Evolutionary conservation across 768 basidiomycete genomes (phyloP), one percentile per base, ranked within the genome.

Genomic region (Calocybe cyanea): DNA sequence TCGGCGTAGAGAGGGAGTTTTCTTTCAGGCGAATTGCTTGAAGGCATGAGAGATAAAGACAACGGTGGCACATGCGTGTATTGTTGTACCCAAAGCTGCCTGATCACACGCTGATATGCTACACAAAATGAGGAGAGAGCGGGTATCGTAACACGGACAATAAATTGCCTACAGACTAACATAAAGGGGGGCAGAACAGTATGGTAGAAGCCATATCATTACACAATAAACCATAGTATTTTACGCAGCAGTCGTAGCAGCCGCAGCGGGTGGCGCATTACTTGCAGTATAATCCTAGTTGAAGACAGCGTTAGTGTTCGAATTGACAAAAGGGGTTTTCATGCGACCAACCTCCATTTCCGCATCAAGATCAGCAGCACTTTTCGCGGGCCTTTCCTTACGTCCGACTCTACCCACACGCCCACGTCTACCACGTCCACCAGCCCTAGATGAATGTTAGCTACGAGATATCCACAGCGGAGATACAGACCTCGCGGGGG

Each of bases 351-450:
- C 95, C 80, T 88, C 88, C 95, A 98, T 98, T 75, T 98, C 95
- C 7, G 94, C 92, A 63, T 98, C 95, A 34, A 98, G 80, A 62
- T 94, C 91, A 24, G 90, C 95, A 2, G 74, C 90, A 17, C 81
- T 81, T 73, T 95, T 95, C 45, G 73, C 69, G 4, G 87, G 78
- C 52, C 91, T 72, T 43, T 87, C 82, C 57, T 77, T 79, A 56
- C 77, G 72, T 32, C 69, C 70, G 46, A 65, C 65, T 33, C 59
- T 59, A 30, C 64, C 65, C 46, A 66, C 67, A 53, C 75, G 70
- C 31, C 69, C 67, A 43, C 76, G 72, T 13, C 81, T 76, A 47
- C 77, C 69, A 51, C 67, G 60, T 50, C 64, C 62, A 18, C 58
- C 68, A 57, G 54, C 54, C 51, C 67, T 65, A 62, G 50, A 49